Percentiles rank a stretch among this genome's conserved stretches.
phyloP scores from a whole-genome alignment of 2,329 filamentous ascomycete genomes.

The Domatiomyces catenatus region DNA sequence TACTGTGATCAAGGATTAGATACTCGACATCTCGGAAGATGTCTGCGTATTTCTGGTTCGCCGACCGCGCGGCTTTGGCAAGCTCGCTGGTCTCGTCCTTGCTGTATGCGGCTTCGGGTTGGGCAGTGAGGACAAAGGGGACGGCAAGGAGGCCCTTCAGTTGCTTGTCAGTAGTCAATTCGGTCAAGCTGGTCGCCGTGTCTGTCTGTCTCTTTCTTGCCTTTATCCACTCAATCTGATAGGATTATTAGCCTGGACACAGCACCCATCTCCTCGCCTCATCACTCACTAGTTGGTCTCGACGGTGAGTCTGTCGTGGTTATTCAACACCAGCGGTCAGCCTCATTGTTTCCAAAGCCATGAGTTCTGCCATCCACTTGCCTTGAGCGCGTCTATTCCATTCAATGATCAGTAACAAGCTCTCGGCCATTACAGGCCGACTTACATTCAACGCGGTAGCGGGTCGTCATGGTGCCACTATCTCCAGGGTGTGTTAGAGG shows the following conservation, averaged over 20 bases:
- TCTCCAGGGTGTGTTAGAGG: not conserved
- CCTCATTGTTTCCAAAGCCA: not conserved
- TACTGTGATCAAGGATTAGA: conserved; percentile 85
- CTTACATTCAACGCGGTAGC: conserved; percentile 55
- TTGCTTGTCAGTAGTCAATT: not conserved
- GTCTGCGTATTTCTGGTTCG: conserved; percentile 79
- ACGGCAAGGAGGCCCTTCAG: conserved; percentile 62
- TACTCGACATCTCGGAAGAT: conserved; percentile 88
- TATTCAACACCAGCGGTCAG: conserved; percentile 27
- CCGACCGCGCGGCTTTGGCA: conserved; percentile 58
- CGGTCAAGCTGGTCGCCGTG: not conserved
- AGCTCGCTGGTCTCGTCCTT: conserved; percentile 34
- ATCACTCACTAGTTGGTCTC: conserved; percentile 63
- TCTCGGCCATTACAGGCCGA: conserved; percentile 9
- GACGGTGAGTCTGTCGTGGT: conserved; percentile 74
- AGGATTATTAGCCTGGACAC: conserved; percentile 19
- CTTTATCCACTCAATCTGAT: conserved; percentile 81
- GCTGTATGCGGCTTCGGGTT: conserved; percentile 76
- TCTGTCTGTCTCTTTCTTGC: conserved; percentile 20
- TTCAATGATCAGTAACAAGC: conserved; percentile 7
- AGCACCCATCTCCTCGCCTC: not conserved
- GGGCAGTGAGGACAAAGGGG: conserved; percentile 89
- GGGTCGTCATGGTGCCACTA: conserved; percentile 27
- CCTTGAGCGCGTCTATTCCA: conserved; percentile 47
- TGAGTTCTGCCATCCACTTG: conserved; percentile 20